Evolutionary conservation across 2,329 filamentous ascomycete genomes (phyloP).

Genomic region (Bipolaris victoriae): DNA sequence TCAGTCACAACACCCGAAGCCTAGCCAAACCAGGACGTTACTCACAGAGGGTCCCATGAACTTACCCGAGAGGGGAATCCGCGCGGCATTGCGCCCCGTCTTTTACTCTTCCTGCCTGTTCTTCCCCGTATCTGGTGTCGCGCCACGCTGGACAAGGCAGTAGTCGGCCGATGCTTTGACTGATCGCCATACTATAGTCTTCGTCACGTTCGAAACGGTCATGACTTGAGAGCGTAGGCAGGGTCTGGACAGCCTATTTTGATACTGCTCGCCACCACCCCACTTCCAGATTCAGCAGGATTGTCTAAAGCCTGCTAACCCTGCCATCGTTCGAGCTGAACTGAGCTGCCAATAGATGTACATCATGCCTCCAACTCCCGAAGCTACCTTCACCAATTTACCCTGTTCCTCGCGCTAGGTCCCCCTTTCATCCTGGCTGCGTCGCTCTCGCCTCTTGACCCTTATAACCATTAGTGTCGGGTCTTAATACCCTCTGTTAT

Average conservation of each 20-base stretch:
- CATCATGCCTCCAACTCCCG: slow-evolving; percentile 3
- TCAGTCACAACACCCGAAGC: slow-evolving; percentile 13
- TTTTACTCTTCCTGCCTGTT: slow-evolving; percentile 13
- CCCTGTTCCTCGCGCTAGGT: neutral
- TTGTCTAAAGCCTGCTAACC: slow-evolving; percentile 22
- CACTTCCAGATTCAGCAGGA: slow-evolving; percentile 21
- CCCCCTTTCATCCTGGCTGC: neutral
- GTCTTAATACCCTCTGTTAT: neutral
- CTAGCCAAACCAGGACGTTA: slow-evolving; percentile 19
- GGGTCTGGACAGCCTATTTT: slow-evolving; percentile 13
- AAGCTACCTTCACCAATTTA: neutral
- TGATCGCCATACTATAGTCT: slow-evolving; percentile 27
- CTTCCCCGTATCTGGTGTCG: slow-evolving; percentile 10
- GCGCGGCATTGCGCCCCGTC: slow-evolving; percentile 28
- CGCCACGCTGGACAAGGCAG: slow-evolving; percentile 15
- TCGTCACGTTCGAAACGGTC: slow-evolving; percentile 28
- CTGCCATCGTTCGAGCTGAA: slow-evolving; percentile 1
- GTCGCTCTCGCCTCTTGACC: slow-evolving; percentile 3
- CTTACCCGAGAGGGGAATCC: slow-evolving; percentile 22
- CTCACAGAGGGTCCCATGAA: slow-evolving; percentile 11
- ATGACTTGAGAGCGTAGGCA: slow-evolving; percentile 28
- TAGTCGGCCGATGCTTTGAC: slow-evolving; percentile 14
- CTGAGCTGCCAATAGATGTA: slow-evolving; percentile 6
- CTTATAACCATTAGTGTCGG: slow-evolving; percentile 1
- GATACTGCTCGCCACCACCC: slow-evolving; percentile 19